These are phyloP conservation scores for Lentinus brumalis DNA, from an alignment of 768 basidiomycete species.

Conservation along the genomic window DNA sequence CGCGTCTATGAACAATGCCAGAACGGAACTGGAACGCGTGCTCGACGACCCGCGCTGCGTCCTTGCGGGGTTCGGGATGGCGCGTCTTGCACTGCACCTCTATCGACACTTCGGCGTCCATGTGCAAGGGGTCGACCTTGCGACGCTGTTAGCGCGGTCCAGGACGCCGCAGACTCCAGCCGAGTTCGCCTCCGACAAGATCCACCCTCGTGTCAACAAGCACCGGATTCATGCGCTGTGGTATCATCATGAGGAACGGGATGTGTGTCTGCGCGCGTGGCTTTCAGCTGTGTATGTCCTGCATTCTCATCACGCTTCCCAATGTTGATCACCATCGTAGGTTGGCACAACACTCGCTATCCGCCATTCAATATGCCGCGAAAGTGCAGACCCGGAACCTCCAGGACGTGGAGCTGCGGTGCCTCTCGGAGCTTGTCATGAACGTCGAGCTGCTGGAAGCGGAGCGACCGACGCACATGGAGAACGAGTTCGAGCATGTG, in stretches of 20 bases:
- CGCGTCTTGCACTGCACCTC: slow-evolving; percentile 36
- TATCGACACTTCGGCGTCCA: slow-evolving; percentile 28
- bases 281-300: slow-evolving; percentile 31
- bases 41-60: neutral
- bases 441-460: slow-evolving; percentile 38
- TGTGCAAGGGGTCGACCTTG: slow-evolving; percentile 42
- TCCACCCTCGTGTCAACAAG: slow-evolving; percentile 17
- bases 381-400: slow-evolving; percentile 23
- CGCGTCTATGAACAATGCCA: neutral
- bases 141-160: slow-evolving; percentile 29
- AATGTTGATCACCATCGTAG: slow-evolving; percentile 19
- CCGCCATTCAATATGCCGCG: neutral
- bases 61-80: slow-evolving; percentile 39
- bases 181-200: slow-evolving; percentile 26
- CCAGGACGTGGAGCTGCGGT: slow-evolving; percentile 32
- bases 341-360: slow-evolving; percentile 20
- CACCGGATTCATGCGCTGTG: slow-evolving; percentile 32
- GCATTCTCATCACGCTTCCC: neutral
- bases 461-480: slow-evolving; percentile 34
- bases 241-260: slow-evolving; percentile 27
- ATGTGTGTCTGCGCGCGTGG: slow-evolving; percentile 43
- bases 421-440: slow-evolving; percentile 33
- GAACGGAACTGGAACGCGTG: neutral
- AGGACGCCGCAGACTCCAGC: slow-evolving; percentile 30
- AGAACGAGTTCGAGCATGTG: slow-evolving; percentile 37